Evolutionary conservation across 2,329 filamentous ascomycete species (phyloP), one percentile per base, ranked within the genome.

Genomic region (Penicillium sp.): DNA sequence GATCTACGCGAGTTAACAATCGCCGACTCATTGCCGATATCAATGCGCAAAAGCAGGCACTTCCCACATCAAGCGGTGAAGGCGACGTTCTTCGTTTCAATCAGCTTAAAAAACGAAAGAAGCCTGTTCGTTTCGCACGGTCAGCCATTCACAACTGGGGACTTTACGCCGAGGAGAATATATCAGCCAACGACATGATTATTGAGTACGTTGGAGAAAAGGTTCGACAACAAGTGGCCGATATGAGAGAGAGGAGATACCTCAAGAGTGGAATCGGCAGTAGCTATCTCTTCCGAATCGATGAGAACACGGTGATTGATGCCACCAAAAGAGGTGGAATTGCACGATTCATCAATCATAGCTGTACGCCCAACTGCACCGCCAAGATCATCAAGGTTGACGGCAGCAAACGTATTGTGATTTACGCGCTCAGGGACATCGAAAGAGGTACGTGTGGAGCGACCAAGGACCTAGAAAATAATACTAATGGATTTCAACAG

Each of bases 141-240:
- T 99, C 94, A 46, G 94, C 94, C 39, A 99, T 99, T 64, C 94
- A 99, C 75, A 97, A 97, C 66, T 99, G 94, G 94, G 94, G 94
- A 23, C 78, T 99, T 23, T 99, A 99, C 68, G 92, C 94, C 3
- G 93, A 97, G 80, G 94, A 99, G 75, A 94, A 96, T 68, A 99
- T 99, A 58, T 84, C 89, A 54, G 91, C 93, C 70, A 95, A 96
- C 71, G 94, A 99, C 74, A 97, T 99, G 91, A 99, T 99, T 70
- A 99, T 99, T 68, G 94, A 99, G 76, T 99, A 99, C 69, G 94
- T 99, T 9, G 94, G 94, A 54, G 94, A 99, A 76, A 94, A 96
- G 72, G 91, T 99, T 30, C 86, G 94, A 51, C 94, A 99, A 74
- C 91, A 95, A 67, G 94, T 99, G 54, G 92, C 94, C n/a, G 94